Conservation (phyloP, 2,329 filamentous ascomycete genomes). For the Colletotrichum tofieldiae region DNA sequence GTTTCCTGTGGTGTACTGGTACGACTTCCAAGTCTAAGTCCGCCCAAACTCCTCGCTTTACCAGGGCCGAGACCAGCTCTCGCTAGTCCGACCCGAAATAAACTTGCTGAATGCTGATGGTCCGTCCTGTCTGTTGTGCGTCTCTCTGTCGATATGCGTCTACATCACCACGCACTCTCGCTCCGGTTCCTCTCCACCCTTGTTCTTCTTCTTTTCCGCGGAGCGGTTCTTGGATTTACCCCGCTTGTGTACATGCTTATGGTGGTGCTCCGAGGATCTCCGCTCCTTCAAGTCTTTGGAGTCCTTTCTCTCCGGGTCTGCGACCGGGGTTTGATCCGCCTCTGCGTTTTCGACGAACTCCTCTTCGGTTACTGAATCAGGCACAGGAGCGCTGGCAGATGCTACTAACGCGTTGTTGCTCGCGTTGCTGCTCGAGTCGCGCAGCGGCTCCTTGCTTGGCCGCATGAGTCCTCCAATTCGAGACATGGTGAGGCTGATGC, state of each 20-base stretch:
- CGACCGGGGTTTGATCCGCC: conserved; percentile 18
- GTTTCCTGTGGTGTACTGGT: background rate
- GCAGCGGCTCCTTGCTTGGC: conserved; percentile 65
- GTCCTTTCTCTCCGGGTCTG: conserved; percentile 42
- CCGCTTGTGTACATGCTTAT: conserved; percentile 55
- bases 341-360: conserved; percentile 43
- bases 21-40: conserved; percentile 28
- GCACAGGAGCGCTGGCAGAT: conserved; percentile 34
- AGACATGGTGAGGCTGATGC: conserved; percentile 71
- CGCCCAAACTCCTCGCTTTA: conserved; percentile 40
- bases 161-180: conserved; percentile 67
- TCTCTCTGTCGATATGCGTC: conserved; percentile 22
- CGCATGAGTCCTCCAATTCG: conserved; percentile 68
- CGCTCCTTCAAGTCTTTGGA: conserved; percentile 38
- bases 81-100: conserved; percentile 19
- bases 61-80: conserved; percentile 20
- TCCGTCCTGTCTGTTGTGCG: background rate
- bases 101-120: background rate
- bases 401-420: conserved; percentile 40
- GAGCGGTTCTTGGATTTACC: conserved; percentile 58
- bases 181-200: conserved; percentile 55
- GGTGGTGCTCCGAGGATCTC: conserved; percentile 45
- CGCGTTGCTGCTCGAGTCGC: conserved; percentile 47
- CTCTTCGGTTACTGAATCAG: conserved; percentile 39
- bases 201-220: conserved; percentile 53